Conservation (phyloP, 306 rosid species). For the Trichosanthes cucumerina region DNA sequence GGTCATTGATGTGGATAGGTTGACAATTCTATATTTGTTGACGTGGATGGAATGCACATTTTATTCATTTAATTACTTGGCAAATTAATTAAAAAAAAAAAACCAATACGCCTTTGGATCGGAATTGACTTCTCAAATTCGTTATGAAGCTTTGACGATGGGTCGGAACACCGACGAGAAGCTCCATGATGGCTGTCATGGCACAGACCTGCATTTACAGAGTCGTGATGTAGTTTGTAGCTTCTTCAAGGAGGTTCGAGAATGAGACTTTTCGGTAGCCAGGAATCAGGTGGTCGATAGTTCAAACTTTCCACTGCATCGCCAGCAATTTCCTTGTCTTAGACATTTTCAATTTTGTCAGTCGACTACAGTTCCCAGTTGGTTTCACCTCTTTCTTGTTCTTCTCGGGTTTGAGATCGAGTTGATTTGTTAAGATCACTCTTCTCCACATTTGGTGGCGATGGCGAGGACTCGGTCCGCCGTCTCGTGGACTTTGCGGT, state of each 20-base stretch:
- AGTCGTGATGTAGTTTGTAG: slow-evolving; percentile 76
- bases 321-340: slow-evolving; percentile 32
- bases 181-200: slow-evolving; percentile 65
- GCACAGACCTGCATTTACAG: slow-evolving; percentile 91
- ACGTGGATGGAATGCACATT: too few relatives aligned
- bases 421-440: slow-evolving; percentile 49
- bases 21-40: too few relatives aligned
- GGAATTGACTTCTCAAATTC: not conserved
- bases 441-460: slow-evolving; percentile 87
- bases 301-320: slow-evolving; percentile 45
- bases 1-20: too few relatives aligned
- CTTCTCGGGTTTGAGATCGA: slow-evolving; percentile 24
- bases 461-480: slow-evolving; percentile 74
- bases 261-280: slow-evolving; percentile 75
- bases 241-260: slow-evolving; percentile 80
- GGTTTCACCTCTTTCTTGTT: slow-evolving; percentile 35
- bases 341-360: slow-evolving; percentile 22
- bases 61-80: too few relatives aligned
- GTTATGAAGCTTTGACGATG: not conserved
- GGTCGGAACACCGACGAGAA: slow-evolving; percentile 24
- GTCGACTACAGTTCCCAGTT: slow-evolving; percentile 16
- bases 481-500: slow-evolving; percentile 35
- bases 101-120: not conserved
- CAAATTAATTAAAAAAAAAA: not conserved
- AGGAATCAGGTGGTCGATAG: slow-evolving; percentile 67